Evolutionary conservation across 352 stramenopile genomes (phyloP).

Genomic region (Aphanomyces cochlioides): DNA sequence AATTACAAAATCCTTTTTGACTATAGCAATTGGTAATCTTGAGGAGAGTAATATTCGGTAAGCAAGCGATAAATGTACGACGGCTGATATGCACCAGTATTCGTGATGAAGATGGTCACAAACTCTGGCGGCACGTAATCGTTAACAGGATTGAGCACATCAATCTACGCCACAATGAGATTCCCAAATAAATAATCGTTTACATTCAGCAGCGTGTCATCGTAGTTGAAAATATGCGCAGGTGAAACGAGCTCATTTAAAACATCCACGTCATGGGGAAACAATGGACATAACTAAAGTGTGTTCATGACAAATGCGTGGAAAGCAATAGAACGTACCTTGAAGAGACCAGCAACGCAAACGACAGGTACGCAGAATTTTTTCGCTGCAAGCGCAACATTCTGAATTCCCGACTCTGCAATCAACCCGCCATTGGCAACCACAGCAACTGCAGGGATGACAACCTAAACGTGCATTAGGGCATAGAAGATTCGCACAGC

Average conservation of each 20-base stretch:
- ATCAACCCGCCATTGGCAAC: constrained; percentile 97
- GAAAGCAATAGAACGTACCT: constrained; percentile 38
- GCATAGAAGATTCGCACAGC: not conserved
- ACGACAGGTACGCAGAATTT: constrained; percentile 96
- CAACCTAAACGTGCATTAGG: constrained; percentile 46
- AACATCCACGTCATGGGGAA: constrained; percentile 96
- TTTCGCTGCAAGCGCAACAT: constrained; percentile 94
- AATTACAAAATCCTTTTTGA: not conserved
- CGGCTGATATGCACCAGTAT: constrained; percentile 96
- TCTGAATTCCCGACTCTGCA: constrained; percentile 91
- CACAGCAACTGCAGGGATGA: constrained; percentile 94
- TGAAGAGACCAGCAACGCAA: constrained; percentile 96
- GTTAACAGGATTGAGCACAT: constrained; percentile 96
- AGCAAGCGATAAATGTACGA: constrained; percentile 98
- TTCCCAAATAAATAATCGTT: not conserved
- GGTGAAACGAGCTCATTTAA: constrained; percentile 89
- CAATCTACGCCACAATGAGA: constrained; percentile 51
- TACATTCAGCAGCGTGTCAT: constrained; percentile 86
- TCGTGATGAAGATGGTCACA: constrained; percentile 97
- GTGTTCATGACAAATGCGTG: not conserved
- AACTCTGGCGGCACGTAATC: constrained; percentile 97
- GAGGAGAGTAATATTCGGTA: constrained; percentile 97
- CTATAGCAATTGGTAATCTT: constrained; percentile 88
- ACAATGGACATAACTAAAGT: constrained; percentile 90
- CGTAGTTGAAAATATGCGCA: constrained; percentile 86